Base-by-base conservation (phyloP, 2,329 filamentous ascomycete genomes). In the Pyricularia grisea region DNA sequence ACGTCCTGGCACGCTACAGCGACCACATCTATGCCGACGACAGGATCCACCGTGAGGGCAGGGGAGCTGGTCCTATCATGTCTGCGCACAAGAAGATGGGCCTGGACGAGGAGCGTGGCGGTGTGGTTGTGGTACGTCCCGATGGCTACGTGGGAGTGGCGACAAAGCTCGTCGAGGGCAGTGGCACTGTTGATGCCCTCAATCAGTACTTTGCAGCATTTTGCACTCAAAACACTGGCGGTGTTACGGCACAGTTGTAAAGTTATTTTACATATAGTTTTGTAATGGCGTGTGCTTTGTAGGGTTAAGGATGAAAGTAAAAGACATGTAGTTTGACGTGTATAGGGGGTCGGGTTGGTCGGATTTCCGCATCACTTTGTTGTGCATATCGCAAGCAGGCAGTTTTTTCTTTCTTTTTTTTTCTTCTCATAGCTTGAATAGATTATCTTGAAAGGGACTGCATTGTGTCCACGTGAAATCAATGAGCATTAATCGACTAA, bases 21-120 rank as follows among this genome's bases (percentile, higher is more conserved):
- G 90, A 93, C 74, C 91, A 95, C 74, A 83, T 97, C 50, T 97
- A 97, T 75, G 91, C 93, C 0, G 94, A 97, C 74, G 93, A 97
- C 78, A 84, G 91, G 66, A 30, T 36, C n/a, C 28, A 42, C 23
- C 89, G 87, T 81, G 92, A 95, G 76, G 82, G 85, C 63, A 83
- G 87, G 7, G 89, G 92, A 0, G 88, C 90, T 0, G 82, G 90
- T 25, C 90, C 91, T 1, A 84, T 83, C 73, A 92, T 90, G 5
- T 84, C 92, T 2, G 92, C 92, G 5, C 94, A 97, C 78, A 89
- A 90, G 61, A 97, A 97, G 84, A 90, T 97, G 84, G 94, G 94
- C 0, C 78, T 97, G 30, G 86, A 90, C 72, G 82, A 90, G 74
- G 87, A 91, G 71, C 85, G 82, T 71, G 93, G 93, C 12, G 93